Base-by-base conservation (phyloP, 2,329 filamentous ascomycete species). In the Pseudogymnoascus sp. region DNA sequence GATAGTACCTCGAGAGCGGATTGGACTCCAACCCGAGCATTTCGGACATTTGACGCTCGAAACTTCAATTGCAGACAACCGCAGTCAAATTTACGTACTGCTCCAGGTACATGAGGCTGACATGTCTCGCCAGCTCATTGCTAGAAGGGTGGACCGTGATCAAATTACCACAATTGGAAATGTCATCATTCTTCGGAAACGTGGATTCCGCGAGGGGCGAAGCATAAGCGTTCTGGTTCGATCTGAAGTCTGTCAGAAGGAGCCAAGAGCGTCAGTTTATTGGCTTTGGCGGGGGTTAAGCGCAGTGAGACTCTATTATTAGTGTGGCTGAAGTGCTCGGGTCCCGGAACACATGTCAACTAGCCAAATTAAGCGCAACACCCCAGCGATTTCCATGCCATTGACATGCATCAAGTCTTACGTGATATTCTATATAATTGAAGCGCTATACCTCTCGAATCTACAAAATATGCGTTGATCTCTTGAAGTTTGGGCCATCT, bases 371-470 rank as follows among this genome's bases (percentile, higher is more conserved):
- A 54, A 34, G 47, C 47, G 47, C 47, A 28, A 34, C 30, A 54
- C 47, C 28, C 9, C 28, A 32, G 47, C 9, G 18, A 25, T 32
- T 34, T 16, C 28, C 47, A n/a, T 18, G 5, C 28, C 9, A 11
- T 32, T 32, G 5, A 20, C 47, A 16, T 30, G 16, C 25, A 30
- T 6, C 43, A 20, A 14, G 28, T 9, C 47, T 34, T 54, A 34
- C n/a, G 47, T 54, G 47, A 54, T 54, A 54, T 20, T 54, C 47
- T 54, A 54, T 32, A 54, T 54, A 54, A 54, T 54, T 18, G 32
- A 54, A 28, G 32, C 47, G 47, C 28, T 34, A n/a, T 54, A 28
- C n/a, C 18, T 32, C 12, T 16, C 47, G 28, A 54, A 54, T 54
- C 28, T 20, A 3, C 16, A 11, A 32, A 54, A 32, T 54, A 54